Evolutionary conservation across 257 asterid species (phyloP).

Genomic region (Schizonepeta tenuifolia): DNA sequence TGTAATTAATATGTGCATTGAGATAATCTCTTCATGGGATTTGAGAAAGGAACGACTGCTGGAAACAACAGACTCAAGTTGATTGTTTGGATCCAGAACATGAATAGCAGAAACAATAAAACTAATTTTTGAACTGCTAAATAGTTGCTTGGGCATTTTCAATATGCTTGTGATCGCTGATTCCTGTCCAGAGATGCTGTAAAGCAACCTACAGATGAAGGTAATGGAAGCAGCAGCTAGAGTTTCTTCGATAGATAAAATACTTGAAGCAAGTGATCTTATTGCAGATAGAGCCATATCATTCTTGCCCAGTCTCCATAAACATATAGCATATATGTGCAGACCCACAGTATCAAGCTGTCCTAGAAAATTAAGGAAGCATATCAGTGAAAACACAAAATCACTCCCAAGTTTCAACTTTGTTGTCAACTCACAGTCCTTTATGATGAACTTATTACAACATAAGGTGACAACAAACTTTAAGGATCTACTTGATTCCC

Average conservation of each 20-base stretch:
- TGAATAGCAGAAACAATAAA: slow-evolving; percentile 76
- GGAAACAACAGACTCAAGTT: slow-evolving; percentile 76
- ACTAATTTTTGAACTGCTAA: slow-evolving; percentile 67
- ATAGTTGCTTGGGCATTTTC: slow-evolving; percentile 80
- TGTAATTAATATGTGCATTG: slow-evolving; percentile 70
- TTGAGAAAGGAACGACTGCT: slow-evolving; percentile 60
- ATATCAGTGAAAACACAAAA: slow-evolving; percentile 25
- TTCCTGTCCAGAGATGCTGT: slow-evolving; percentile 72
- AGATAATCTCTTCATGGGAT: slow-evolving; percentile 59
- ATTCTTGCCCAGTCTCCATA: slow-evolving; percentile 79
- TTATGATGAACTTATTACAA: not conserved
- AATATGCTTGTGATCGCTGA: slow-evolving; percentile 68
- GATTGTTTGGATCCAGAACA: slow-evolving; percentile 67
- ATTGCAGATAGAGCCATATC: slow-evolving; percentile 71
- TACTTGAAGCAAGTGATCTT: slow-evolving; percentile 64
- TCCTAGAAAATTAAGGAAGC: slow-evolving; percentile 60
- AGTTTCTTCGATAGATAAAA: slow-evolving; percentile 66
- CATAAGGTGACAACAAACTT: slow-evolving; percentile 4
- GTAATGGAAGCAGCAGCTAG: slow-evolving; percentile 66
- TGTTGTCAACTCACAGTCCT: slow-evolving; percentile 15
- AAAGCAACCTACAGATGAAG: slow-evolving; percentile 76
- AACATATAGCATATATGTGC: slow-evolving; percentile 81
- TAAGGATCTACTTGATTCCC: not conserved
- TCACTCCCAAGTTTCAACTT: slow-evolving; percentile 24
- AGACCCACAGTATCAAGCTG: slow-evolving; percentile 70